Evolutionary conservation across 192 early-diverging fungal genomes (phyloP).

Genomic region (Coemansia pectinata): DNA sequence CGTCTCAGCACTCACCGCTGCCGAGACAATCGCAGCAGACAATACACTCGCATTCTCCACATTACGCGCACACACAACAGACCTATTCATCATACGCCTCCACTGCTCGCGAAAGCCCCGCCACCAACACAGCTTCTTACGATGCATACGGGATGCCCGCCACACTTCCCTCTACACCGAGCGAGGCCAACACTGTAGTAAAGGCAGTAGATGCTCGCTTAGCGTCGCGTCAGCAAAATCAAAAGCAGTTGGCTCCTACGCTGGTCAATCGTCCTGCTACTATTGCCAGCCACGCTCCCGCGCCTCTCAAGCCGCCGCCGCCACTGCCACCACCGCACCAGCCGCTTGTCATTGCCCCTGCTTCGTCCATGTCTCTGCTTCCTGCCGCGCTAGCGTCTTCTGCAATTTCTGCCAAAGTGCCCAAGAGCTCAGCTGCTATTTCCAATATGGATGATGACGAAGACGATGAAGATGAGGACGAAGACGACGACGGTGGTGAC

Average conservation of each 20-base stretch:
- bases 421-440: background rate
- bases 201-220: background rate
- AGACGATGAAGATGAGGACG: slow-evolving; percentile 5
- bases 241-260: background rate
- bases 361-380: background rate
- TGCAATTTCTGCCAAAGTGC: background rate
- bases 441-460: background rate
- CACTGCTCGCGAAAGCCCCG: slow-evolving; percentile 4
- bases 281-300: slow-evolving; percentile 5
- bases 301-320: background rate
- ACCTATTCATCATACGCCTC: background rate
- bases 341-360: background rate
- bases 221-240: background rate
- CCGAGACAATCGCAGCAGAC: slow-evolving; percentile 4
- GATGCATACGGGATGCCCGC: slow-evolving; percentile 5
- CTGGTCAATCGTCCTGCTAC: background rate
- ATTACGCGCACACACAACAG: background rate
- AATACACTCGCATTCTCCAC: slow-evolving; percentile 1
- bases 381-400: background rate
- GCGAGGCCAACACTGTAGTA: background rate
- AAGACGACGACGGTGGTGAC: background rate
- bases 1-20: slow-evolving; percentile 1
- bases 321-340: background rate
- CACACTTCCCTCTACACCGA: background rate
- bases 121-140: slow-evolving; percentile 7